Evolutionary conservation across 345 rosid species (phyloP).

Genomic region (Acer yangbiense): DNA sequence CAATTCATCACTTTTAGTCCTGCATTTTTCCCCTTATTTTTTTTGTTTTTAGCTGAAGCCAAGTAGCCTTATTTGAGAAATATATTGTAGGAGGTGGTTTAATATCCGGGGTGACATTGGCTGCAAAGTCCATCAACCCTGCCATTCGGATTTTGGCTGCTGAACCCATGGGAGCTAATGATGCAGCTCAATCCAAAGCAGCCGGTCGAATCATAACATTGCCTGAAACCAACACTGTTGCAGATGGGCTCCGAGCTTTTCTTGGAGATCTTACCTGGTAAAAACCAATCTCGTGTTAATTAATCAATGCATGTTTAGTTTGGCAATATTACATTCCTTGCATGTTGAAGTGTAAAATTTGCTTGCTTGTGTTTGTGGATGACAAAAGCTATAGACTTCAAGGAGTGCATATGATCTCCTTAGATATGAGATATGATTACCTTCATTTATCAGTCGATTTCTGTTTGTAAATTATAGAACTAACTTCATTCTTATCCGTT

Average conservation of each 20-base stretch:
- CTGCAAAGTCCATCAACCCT: slow-evolving; percentile 89
- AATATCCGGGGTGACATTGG: slow-evolving; percentile 91
- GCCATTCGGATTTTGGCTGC: slow-evolving; percentile 76
- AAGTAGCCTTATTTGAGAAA: neutral
- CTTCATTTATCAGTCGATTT: neutral
- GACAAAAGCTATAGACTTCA: neutral
- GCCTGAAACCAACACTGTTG: slow-evolving; percentile 66
- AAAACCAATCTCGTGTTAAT: slow-evolving; percentile 19
- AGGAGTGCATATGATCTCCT: neutral
- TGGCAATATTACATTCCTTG: slow-evolving; percentile 1
- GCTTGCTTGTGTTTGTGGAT: neutral
- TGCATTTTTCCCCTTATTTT: neutral
- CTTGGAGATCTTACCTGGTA: slow-evolving; percentile 89
- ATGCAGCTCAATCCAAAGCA: slow-evolving; percentile 87
- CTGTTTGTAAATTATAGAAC: neutral
- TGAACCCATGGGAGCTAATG: slow-evolving; percentile 90
- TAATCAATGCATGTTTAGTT: neutral
- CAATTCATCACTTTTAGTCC: neutral
- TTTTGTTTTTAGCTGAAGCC: neutral
- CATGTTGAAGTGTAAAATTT: no score
- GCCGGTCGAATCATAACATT: slow-evolving; percentile 68
- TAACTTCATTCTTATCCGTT: slow-evolving; percentile 1
- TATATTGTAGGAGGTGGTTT: slow-evolving; percentile 69
- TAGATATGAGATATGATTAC: neutral
- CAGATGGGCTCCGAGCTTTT: slow-evolving; percentile 90